Conservation (phyloP, 2,329 filamentous ascomycete species). For the Phyllosticta capitalensis region DNA sequence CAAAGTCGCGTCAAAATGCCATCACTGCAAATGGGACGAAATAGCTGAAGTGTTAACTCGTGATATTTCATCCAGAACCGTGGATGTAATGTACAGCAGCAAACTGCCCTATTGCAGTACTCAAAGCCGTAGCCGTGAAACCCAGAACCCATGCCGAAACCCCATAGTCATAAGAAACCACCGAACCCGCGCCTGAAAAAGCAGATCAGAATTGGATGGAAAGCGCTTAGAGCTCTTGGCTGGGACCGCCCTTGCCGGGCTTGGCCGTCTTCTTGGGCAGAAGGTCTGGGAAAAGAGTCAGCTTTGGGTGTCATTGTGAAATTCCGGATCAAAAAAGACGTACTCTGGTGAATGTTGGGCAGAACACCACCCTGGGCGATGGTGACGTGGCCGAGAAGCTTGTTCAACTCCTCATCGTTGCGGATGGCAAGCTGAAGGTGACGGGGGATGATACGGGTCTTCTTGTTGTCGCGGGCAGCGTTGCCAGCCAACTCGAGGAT, state of each 20-base stretch:
- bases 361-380: constrained; percentile 96
- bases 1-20: neutral
- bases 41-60: constrained; percentile 18
- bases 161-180: constrained; percentile 66
- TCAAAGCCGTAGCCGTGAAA: constrained; percentile 38
- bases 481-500: constrained; percentile 98
- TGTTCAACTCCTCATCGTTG: constrained; percentile 99
- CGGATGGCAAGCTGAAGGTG: constrained; percentile 98
- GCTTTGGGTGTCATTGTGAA: constrained; percentile 18
- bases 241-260: constrained; percentile 71
- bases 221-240: constrained; percentile 77
- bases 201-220: constrained; percentile 17
- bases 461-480: constrained; percentile 99
- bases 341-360: constrained; percentile 96
- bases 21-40: neutral
- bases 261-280: constrained; percentile 99
- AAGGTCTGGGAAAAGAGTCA: constrained; percentile 59
- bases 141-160: constrained; percentile 55
- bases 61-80: constrained; percentile 38
- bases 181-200: constrained; percentile 39
- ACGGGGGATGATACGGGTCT: constrained; percentile 99
- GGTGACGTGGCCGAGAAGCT: constrained; percentile 90
- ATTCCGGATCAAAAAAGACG: constrained; percentile 32
- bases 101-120: constrained; percentile 28
- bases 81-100: constrained; percentile 56